Base-by-base conservation (phyloP, 2,329 filamentous ascomycete species). In the Colletotrichum sp. region DNA sequence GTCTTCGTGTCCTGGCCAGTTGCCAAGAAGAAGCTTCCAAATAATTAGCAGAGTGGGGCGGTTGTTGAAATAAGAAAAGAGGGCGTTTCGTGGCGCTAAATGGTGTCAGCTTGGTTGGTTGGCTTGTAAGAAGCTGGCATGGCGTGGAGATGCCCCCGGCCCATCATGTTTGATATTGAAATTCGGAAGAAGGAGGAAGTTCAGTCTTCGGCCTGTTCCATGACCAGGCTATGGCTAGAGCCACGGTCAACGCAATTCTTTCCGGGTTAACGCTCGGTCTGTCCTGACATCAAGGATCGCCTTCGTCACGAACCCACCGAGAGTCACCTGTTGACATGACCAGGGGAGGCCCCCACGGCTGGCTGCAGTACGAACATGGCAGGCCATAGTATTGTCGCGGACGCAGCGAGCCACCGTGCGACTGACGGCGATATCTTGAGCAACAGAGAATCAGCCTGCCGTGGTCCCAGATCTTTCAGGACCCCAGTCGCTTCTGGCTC, bases 351-450 rank as follows among this genome's bases (percentile, higher is more conserved):
- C 15, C 55, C 60, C 24, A 30, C 68, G 73, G 68, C 59, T 72
- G 32, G 48, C 68, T 32, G 66, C 71, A 75, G 61, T 48, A 55
- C 64, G 36, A 43, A 65, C 16, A 66, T 55, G 48, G 48, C 39
- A 34, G 63, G 66, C 18, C 74, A 74, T 61, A 48, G 52, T 52
- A 21, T 59, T 57, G 61, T 36, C 61, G 28, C 43, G 64, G 64
- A 61, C 61, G 67, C 65, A 67, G 59, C 21, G 60, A 66, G 60
- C 71, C 60, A 70, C 43, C 65, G 76, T 72, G 43, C 76, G 34
- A 67, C 64, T 70, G 52, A 72, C 52, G 70, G 73, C 73, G 65
- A 77, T 72, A 77, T 77, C 76, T 76, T 75, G 74, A 61, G 71
- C 76, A 34, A 73, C 64, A 67, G 65, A 43, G 74, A 65, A 63